Evolutionary conservation across 768 basidiomycete genomes (phyloP), one percentile per base, ranked within the genome.

Genomic region (Podaxis sp.): DNA sequence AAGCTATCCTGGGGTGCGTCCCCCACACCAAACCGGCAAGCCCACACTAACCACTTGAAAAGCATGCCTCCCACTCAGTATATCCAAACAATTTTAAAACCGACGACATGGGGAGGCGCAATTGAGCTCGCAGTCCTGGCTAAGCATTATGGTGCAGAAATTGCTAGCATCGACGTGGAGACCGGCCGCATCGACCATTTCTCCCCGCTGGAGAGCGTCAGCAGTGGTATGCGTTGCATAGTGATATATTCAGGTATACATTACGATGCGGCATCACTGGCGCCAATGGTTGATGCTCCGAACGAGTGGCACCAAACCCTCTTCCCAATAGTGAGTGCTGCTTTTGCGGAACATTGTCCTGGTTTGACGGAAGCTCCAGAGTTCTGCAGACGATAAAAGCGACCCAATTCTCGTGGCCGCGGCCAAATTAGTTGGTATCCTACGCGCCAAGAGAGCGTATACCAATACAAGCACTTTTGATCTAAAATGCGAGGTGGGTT

Each of bases 171-270:
- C 59, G 95, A 98, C 69, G 91, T 98, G 62, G 92, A 95, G 72
- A 92, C 92, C 0, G 95, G 95, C 0, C 83, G 95, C 16, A 82
- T 94, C 61, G 94, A 98, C 74, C 82, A 81, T 21, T 96, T 95
- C 68, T 77, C 84, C 1, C 83, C 90, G 51, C 76, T 78, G 27
- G 74, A 78, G 11, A 74, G 69, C 10, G 71, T 74, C 61, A 72
- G 66, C 32, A 63, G 62, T 27, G 72, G 70, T 25, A 80, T 70
- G 71, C 80, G 88, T 18, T 88, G 86, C 60, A 71, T 97, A 13
- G 69, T 98, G n/a, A 79, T 98, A 3, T 98, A 98, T 75, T 93
- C 91, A 0, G 96, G 96, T 2, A 97, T 98, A 50, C 95, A 98
- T 71, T 99, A 99, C 72, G 96, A 99, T 71, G 92, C 92, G 7